Evolutionary conservation across 108 stramenopile genomes (phyloP).

Genomic region (Pelagomonas calceolata): DNA sequence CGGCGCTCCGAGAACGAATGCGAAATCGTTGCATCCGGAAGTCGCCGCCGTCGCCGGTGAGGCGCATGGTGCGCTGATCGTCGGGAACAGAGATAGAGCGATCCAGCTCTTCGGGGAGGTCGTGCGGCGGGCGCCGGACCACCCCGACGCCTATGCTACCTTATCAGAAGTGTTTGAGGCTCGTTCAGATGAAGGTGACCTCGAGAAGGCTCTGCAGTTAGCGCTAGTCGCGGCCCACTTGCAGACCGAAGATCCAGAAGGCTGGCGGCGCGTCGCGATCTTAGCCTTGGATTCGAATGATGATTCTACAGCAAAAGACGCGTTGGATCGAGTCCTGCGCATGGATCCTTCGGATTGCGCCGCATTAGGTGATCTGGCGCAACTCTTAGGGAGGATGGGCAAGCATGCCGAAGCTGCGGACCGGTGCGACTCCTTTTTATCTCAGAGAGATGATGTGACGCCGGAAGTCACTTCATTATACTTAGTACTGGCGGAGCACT

Average conservation of each 20-base stretch:
- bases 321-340: background rate
- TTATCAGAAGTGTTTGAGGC: background rate
- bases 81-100: background rate
- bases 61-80: background rate
- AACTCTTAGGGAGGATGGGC: background rate
- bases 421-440: background rate
- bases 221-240: background rate
- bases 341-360: background rate
- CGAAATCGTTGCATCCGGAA: background rate
- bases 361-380: background rate
- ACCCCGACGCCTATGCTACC: background rate
- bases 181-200: background rate
- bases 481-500: background rate
- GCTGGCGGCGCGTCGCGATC: background rate
- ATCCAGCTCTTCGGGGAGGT: background rate
- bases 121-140: background rate
- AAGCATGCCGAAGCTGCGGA: background rate
- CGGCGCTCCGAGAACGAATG: background rate
- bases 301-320: background rate
- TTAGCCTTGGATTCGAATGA: background rate
- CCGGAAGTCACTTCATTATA: background rate
- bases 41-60: background rate
- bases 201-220: background rate
- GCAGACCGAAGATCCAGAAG: background rate
- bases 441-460: background rate